Conservation (phyloP, 78 protist species). For the Dictyostelium firmibasis region DNA sequence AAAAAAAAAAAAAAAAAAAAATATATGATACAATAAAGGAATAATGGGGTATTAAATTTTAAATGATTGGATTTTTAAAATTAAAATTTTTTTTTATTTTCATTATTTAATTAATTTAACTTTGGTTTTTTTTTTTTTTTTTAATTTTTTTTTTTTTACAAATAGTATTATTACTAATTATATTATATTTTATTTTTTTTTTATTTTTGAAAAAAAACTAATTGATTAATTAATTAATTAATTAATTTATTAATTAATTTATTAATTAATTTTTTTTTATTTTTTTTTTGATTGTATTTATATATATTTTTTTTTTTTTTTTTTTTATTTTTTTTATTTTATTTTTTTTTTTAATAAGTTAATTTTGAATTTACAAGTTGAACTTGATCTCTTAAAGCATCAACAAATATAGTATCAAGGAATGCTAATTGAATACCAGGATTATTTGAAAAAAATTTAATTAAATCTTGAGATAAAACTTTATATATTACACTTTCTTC, state of each 20-base stretch:
- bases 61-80: neutral
- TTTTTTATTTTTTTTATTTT: neutral
- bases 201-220: no score
- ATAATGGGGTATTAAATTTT: neutral
- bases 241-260: no score
- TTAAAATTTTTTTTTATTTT: neutral
- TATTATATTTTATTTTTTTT: no score
- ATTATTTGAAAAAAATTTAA: slow-evolving; percentile 39
- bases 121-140: no score
- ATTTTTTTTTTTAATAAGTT: neutral
- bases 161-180: no score
- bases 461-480: slow-evolving; percentile 51
- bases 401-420: slow-evolving; percentile 62
- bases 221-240: no score
- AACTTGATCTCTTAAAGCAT: slow-evolving; percentile 39
- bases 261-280: neutral
- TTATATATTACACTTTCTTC: slow-evolving; percentile 75
- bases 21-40: neutral
- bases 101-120: neutral
- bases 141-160: no score
- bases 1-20: neutral
- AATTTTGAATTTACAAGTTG: neutral
- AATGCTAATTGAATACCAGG: slow-evolving; percentile 59
- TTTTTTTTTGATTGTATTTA: neutral
- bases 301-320: neutral